A percentile compares a stretch with the other conserved stretches of the same genome.
phyloP scores from a whole-genome alignment of 805 yeast species.

The Pichia cabralensis region DNA sequence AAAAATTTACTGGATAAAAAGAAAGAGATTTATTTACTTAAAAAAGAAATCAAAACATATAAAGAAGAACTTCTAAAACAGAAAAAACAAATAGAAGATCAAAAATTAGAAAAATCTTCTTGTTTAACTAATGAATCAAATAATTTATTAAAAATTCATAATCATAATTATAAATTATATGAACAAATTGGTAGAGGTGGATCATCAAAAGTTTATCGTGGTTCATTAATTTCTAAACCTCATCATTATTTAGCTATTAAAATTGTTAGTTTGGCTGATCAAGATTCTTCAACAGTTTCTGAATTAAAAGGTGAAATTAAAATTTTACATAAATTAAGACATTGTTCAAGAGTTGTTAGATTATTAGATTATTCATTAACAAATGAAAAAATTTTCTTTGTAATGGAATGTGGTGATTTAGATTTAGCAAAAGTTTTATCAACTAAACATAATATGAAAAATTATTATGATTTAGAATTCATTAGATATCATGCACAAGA shows the following conservation, averaged over 20 bases:
- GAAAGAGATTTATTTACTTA: constrained; percentile 9
- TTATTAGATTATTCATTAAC: constrained; percentile 65
- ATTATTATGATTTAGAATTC: constrained; percentile 55
- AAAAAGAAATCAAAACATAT: constrained; percentile 14
- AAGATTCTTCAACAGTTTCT: constrained; percentile 43
- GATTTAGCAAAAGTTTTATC: constrained; percentile 78
- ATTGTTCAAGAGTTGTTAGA: constrained; percentile 65
- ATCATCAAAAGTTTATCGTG: constrained; percentile 76
- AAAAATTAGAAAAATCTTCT: background rate
- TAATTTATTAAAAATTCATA: constrained; percentile 35
- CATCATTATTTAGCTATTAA: constrained; percentile 55
- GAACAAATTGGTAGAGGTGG: constrained; percentile 89
- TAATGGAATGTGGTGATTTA: constrained; percentile 93
- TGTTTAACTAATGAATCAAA: background rate
- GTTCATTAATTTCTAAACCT: constrained; percentile 36
- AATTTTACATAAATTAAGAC: constrained; percentile 48
- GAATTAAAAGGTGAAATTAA: constrained; percentile 91
- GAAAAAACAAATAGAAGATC: background rate
- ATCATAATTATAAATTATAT: constrained; percentile 55
- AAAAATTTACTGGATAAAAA: constrained; percentile 5
- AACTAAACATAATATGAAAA: constrained; percentile 27
- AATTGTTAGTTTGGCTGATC: constrained; percentile 57
- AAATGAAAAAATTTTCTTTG: constrained; percentile 53
- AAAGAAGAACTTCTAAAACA: constrained; percentile 13
- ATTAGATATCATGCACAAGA: constrained; percentile 73